Percentiles rank a stretch among this genome's conserved stretches.
These are phyloP conservation scores for Pythium sukuiense DNA, from an alignment of 352 stramenopile species.

Conservation along the genomic window DNA sequence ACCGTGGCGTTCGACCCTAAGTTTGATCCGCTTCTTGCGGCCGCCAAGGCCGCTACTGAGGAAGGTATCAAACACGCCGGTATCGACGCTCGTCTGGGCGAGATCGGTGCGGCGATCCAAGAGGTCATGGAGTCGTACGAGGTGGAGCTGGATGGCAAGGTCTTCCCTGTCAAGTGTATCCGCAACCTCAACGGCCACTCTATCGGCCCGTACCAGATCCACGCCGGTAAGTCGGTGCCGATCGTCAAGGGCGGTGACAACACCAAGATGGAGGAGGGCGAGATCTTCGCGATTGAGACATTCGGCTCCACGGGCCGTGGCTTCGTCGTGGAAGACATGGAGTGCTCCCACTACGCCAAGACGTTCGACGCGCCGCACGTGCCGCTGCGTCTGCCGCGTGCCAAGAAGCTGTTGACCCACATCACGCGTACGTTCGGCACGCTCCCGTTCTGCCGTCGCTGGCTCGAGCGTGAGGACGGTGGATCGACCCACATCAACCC, in stretches of 20 bases:
- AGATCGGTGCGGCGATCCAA: constrained; percentile 95
- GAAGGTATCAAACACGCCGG: constrained; percentile 87
- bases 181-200: constrained; percentile 98
- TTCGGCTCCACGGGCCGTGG: constrained; percentile 91
- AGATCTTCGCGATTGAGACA: constrained; percentile 98
- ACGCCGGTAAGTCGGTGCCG: constrained; percentile 96
- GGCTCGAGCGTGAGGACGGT: constrained; percentile 96
- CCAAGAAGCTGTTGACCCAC: constrained; percentile 96
- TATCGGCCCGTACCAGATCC: constrained; percentile 97
- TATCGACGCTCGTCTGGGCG: constrained; percentile 93
- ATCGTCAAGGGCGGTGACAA: constrained; percentile 94
- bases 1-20: constrained; percentile 93
- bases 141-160: constrained; percentile 95
- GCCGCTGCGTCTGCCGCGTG: constrained; percentile 85
- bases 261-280: constrained; percentile 97
- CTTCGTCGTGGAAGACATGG: constrained; percentile 92
- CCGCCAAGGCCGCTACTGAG: constrained; percentile 91
- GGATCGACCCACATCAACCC: constrained; percentile 92
- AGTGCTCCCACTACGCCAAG: constrained; percentile 99
- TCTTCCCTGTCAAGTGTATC: constrained; percentile 94
- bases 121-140: constrained; percentile 99
- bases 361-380: constrained; percentile 94
- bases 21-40: constrained; percentile 89
- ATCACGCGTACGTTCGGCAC: constrained; percentile 99
- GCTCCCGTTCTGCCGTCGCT: constrained; percentile 97